phyloP scores from a whole-genome alignment of 2,329 filamentous ascomycete species.

The Aspergillus sp. region DNA sequence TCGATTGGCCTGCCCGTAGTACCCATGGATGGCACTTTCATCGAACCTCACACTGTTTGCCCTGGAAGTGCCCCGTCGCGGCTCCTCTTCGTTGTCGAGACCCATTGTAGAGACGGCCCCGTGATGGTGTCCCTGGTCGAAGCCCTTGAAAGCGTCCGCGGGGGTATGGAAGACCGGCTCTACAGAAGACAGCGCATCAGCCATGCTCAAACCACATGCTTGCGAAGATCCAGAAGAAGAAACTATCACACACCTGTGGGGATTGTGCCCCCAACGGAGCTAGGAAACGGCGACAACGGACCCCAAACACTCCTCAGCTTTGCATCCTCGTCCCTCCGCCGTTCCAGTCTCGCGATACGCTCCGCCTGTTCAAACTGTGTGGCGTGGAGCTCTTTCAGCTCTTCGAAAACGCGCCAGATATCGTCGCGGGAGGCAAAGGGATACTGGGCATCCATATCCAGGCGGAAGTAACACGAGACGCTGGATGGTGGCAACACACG shows the following conservation, averaged over 20 bases:
- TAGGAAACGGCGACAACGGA: conserved; percentile 83
- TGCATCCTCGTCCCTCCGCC: conserved; percentile 63
- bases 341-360: conserved; percentile 62
- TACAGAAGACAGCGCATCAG: conserved; percentile 38
- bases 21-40: conserved; percentile 88
- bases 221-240: conserved; percentile 4
- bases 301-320: conserved; percentile 83
- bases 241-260: conserved; percentile 69
- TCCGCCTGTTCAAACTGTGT: conserved; percentile 63
- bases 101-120: conserved; percentile 78
- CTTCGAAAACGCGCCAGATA: conserved; percentile 64
- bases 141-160: conserved; percentile 84
- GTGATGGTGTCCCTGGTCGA: conserved; percentile 79
- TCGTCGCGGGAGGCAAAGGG: conserved; percentile 65
- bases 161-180: conserved; percentile 77
- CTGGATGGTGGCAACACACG: not conserved
- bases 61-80: conserved; percentile 82
- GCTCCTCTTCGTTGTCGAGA: conserved; percentile 81
- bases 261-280: conserved; percentile 75
- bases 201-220: not conserved
- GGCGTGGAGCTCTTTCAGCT: conserved; percentile 62
- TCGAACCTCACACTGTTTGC: conserved; percentile 98
- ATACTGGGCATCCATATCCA: conserved; percentile 64
- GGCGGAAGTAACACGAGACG: conserved; percentile 3
- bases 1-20: conserved; percentile 80